Percentiles rank a stretch among this genome's conserved stretches.
phyloP scores from a whole-genome alignment of 2,329 filamentous ascomycete genomes.

The Teratosphaeria viscida region DNA sequence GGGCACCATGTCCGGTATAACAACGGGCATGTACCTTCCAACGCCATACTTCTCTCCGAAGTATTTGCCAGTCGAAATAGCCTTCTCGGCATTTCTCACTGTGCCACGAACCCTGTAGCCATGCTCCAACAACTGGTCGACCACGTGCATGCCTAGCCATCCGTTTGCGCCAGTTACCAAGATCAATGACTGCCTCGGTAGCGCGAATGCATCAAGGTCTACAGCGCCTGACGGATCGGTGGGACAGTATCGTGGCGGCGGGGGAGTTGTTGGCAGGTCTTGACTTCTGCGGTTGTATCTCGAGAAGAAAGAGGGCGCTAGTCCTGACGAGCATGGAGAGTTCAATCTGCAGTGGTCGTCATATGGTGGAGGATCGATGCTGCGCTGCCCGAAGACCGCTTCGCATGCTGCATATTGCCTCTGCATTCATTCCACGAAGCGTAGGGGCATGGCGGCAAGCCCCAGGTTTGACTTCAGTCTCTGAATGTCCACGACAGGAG shows the following conservation, averaged over 20 bases:
- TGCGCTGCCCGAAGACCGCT: constrained; percentile 7
- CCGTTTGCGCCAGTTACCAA: constrained; percentile 21
- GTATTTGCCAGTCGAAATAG: constrained; percentile 15
- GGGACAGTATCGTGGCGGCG: not conserved
- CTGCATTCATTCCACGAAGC: constrained; percentile 11
- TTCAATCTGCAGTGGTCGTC: not conserved
- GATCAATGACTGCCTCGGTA: constrained; percentile 12
- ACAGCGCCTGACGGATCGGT: not conserved
- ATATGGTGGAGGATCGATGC: constrained; percentile 10
- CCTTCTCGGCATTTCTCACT: constrained; percentile 16
- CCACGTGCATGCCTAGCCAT: constrained; percentile 18
- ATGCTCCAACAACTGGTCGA: constrained; percentile 16
- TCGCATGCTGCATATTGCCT: constrained; percentile 5
- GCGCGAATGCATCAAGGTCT: not conserved
- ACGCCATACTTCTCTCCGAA: constrained; percentile 18
- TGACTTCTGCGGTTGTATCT: not conserved
- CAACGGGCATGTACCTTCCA: constrained; percentile 28
- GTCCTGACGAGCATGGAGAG: constrained; percentile 1
- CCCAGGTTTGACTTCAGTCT: not conserved
- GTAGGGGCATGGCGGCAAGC: constrained; percentile 7
- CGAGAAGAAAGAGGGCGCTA: not conserved
- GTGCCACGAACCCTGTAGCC: constrained; percentile 22
- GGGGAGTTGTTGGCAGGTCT: not conserved
- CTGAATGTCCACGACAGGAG: not conserved
- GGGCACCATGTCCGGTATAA: constrained; percentile 30